Percentiles rank a stretch among this genome's conserved stretches.
Conservation (phyloP, 164 flowering plant genomes). For the Vitis rotundifolia region DNA sequence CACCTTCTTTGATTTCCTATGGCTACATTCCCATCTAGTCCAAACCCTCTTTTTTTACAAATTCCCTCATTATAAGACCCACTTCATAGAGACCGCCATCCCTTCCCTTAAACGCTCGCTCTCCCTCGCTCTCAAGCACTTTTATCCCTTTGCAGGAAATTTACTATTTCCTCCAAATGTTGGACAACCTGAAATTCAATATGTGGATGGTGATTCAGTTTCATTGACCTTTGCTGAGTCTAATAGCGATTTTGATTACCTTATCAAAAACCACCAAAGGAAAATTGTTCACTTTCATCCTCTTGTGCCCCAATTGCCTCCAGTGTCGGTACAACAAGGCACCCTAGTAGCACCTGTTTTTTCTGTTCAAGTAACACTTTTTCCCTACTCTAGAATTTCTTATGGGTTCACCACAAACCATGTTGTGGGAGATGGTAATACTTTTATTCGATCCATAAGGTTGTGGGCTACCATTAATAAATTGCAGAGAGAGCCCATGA, state of each 20-base stretch:
- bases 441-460: slow-evolving; percentile 8
- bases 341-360: background rate
- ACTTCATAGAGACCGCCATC: no score
- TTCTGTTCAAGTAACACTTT: slow-evolving; percentile 5
- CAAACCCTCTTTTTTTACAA: no score
- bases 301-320: background rate
- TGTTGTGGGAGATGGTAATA: slow-evolving; percentile 8
- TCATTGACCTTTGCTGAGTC: no score
- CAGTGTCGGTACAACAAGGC: slow-evolving; percentile 2
- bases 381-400: slow-evolving; percentile 19
- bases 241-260: no score
- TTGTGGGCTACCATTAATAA: slow-evolving; percentile 17
- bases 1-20: slow-evolving; percentile 6
- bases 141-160: no score
- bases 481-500: background rate
- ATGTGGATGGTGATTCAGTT: no score
- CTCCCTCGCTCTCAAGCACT: no score
- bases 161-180: no score
- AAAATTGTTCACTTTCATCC: background rate
- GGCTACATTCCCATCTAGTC: background rate
- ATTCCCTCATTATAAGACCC: no score
- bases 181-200: background rate
- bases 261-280: no score
- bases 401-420: slow-evolving; percentile 17
- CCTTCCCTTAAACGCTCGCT: no score